Base-by-base conservation (phyloP, 2,329 filamentous ascomycete genomes). In the Macrophomina pseudophaseolina region DNA sequence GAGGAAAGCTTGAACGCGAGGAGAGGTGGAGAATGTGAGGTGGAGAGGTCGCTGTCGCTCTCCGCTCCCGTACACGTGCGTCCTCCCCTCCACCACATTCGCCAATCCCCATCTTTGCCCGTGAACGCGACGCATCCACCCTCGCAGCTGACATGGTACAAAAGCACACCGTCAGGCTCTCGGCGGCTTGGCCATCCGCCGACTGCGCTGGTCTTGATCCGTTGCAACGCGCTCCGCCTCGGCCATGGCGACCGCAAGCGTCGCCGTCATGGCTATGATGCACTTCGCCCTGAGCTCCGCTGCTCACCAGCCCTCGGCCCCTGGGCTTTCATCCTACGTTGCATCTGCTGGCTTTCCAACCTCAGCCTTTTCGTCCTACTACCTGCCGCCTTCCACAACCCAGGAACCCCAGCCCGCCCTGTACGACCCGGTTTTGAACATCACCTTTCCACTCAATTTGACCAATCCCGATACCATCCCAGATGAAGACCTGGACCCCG, bases 391-490 rank as follows among this genome's bases (percentile, higher is more conserved):
- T 3, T 71, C 74, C 30, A 75, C 80, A 59, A 84, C 81, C n/a
- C 75, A 79, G 68, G 78, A 86, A 72, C 84, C 84, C n/a, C 84
- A 86, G 69, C 84, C 84, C 33, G 81, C 80, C 14, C 72, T 88
- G 4, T 79, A 81, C 68, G 86, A 88, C 73, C 83, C 84, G 0
- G 75, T 87, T 33, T 73, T 87, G 54, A 84, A 87, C 69, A 79
- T 82, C 68, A 87, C 84, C 2, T 88, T 80, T 66, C 84, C 84
- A 1, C 75, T 81, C 38, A 85, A 86, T 68, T 73, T 88, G 60
- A 88, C 86, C 0, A 79, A 86, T 71, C 85, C 85, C 1, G 76
- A 81, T 35, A 83, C 79, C 0, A 82, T 88, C 44, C 85, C 85
- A 7, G 75, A 77, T 1, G 72, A 79, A 12, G 81, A 83, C 66